Evolutionary conservation across 73 alveolate genomes (phyloP), one percentile per base, ranked within the genome.

Genomic region (Paramecium sonneborni): DNA sequence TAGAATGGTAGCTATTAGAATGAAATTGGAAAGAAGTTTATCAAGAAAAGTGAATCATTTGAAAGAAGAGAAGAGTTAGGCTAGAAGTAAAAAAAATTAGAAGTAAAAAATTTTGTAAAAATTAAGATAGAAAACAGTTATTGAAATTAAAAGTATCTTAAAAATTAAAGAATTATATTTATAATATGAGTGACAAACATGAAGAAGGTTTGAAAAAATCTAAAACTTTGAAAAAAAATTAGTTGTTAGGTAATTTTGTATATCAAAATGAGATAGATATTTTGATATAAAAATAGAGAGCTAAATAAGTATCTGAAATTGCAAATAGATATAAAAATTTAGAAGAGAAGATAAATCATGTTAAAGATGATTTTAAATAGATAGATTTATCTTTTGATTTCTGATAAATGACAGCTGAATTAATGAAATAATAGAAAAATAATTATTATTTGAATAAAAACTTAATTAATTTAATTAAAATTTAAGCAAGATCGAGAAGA

Each of bases 351-450:
- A 62, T 62, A 1, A 62, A 12, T 62, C 48, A 62, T 30, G 39
- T 62, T 62, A 62, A 26, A 9, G 84, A 62, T 62, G 84, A 62
- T 62, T 62, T 62, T 62, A 44, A 32, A 32, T 23, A 62, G 9
- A 26, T 62, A 20, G 84, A 62, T 12, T 24, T 14, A 26, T 62
- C 84, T 26, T 30, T 62, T 26, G 84, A 32, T 30, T 30, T 12
- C 6, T 23, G 84, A 32, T 62, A 62, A 9, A 62, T 30, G 84
- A 62, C 84, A 62, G 84, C 84, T 12, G 84, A 62, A 32, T 62
- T 11, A 6, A 30, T 26, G 43, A 44, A 62, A 14, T 23, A 62
- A 26, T 62, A 5, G 84, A 62, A n/a, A 62, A 62, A 32, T 62
- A 62, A 32, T 14, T 6, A 30, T 9, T 30, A 23, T 62, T 62